Percentiles rank a stretch among this genome's conserved stretches.
phyloP scores from a whole-genome alignment of 140 eudicot genomes.

The Flaveria floridana region DNA sequence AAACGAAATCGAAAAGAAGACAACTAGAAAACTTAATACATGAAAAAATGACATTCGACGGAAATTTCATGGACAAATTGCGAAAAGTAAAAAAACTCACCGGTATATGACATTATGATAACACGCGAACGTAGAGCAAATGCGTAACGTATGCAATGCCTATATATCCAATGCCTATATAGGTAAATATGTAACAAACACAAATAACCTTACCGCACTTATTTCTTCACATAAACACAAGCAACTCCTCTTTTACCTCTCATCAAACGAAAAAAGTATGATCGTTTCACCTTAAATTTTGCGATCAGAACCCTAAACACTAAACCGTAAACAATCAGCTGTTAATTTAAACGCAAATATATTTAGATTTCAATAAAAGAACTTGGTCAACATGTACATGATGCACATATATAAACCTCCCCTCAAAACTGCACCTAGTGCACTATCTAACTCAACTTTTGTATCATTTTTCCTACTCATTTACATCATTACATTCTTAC shows the following conservation, averaged over 20 bases:
- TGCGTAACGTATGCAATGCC: too few relatives aligned
- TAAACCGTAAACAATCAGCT: background rate
- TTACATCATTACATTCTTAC: slow-evolving; percentile 58
- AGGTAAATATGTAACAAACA: too few relatives aligned
- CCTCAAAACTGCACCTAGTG: slow-evolving; percentile 39
- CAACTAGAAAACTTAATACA: too few relatives aligned
- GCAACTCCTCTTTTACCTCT: background rate
- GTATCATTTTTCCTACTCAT: slow-evolving; percentile 50
- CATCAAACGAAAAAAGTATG: too few relatives aligned
- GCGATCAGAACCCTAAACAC: background rate
- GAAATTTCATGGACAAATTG: too few relatives aligned
- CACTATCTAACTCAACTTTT: slow-evolving; percentile 37
- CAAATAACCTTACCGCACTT: background rate
- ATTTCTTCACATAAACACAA: background rate
- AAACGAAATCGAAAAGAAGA: too few relatives aligned
- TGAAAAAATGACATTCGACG: too few relatives aligned
- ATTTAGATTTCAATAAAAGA: slow-evolving; percentile 38
- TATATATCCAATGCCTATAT: too few relatives aligned
- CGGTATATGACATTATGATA: too few relatives aligned
- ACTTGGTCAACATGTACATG: slow-evolving; percentile 40
- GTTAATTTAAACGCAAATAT: slow-evolving; percentile 31
- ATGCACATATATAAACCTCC: slow-evolving; percentile 36
- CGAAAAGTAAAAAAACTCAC: too few relatives aligned
- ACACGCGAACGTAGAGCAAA: too few relatives aligned
- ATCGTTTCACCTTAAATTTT: too few relatives aligned